Percentiles rank a stretch among this genome's conserved stretches.
Evolutionary conservation across 495 filamentous ascomycete species (phyloP).

Genomic region (Lineolata rhizophorae): DNA sequence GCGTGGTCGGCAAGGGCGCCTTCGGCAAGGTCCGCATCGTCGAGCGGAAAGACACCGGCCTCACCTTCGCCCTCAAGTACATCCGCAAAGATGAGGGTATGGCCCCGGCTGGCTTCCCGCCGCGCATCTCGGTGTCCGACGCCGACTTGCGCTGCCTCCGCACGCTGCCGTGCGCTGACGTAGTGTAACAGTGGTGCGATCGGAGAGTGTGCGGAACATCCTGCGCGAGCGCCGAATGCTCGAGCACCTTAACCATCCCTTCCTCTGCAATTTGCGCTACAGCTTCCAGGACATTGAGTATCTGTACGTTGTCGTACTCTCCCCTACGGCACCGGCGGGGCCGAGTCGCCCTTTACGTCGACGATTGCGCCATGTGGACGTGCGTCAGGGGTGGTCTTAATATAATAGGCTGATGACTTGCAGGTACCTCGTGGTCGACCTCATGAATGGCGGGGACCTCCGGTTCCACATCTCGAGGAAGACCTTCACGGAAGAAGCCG

Average conservation of each 20-base stretch:
- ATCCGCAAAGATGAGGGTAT: slow-evolving; percentile 99
- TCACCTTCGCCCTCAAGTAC: slow-evolving; percentile 92
- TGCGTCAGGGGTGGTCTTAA: too few relatives aligned
- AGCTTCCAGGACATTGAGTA: slow-evolving; percentile 99
- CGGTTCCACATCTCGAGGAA: slow-evolving; percentile 96
- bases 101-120: too few relatives aligned
- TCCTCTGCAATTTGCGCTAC: slow-evolving; percentile 95
- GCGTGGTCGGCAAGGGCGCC: slow-evolving; percentile 91
- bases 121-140: too few relatives aligned
- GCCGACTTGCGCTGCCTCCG: slow-evolving; percentile 12
- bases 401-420: slow-evolving; percentile 4
- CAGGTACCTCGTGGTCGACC: slow-evolving; percentile 92
- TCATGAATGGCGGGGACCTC: slow-evolving; percentile 95
- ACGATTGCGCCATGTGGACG: too few relatives aligned
- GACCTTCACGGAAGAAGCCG: slow-evolving; percentile 91
- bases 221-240: slow-evolving; percentile 95
- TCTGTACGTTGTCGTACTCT: slow-evolving; percentile 38
- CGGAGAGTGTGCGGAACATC: slow-evolving; percentile 93
- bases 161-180: slow-evolving; percentile 7
- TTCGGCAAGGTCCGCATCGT: slow-evolving; percentile 98
- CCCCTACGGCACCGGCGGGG: background rate
- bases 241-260: slow-evolving; percentile 90
- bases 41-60: slow-evolving; percentile 83
- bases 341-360: too few relatives aligned
- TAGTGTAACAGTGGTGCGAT: slow-evolving; percentile 56